Evolutionary conservation across 2,329 filamentous ascomycete species (phyloP).

Genomic region (Talaromyces rugulosus): DNA sequence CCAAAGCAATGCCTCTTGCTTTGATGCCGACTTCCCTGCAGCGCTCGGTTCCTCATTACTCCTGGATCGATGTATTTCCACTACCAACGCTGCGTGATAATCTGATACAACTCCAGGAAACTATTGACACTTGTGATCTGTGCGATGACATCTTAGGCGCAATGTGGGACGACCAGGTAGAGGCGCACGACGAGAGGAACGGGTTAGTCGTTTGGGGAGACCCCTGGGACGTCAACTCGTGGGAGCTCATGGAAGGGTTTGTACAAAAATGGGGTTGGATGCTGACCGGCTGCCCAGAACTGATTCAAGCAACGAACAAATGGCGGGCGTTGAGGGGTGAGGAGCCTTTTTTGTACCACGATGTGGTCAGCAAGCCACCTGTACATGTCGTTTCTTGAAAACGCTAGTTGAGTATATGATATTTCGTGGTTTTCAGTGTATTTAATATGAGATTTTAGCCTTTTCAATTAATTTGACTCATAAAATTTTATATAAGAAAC

Average conservation of each 20-base stretch:
- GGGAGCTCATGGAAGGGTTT: constrained; percentile 26
- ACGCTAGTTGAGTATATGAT: too few species aligned
- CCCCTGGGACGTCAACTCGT: constrained; percentile 25
- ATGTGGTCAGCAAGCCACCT: not conserved
- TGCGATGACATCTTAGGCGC: constrained; percentile 18
- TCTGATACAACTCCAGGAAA: constrained; percentile 15
- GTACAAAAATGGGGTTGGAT: constrained; percentile 24
- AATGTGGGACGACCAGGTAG: constrained; percentile 14
- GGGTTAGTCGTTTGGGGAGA: constrained; percentile 27
- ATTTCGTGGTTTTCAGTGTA: too few species aligned
- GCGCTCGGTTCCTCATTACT: constrained; percentile 19
- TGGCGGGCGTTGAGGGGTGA: constrained; percentile 21
- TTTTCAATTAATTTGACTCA: not conserved
- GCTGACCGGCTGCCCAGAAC: constrained; percentile 21
- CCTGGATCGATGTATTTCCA: constrained; percentile 28
- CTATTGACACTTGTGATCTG: constrained; percentile 22
- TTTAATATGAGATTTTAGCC: too few species aligned
- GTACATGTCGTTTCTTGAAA: too few species aligned
- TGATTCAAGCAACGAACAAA: constrained; percentile 23
- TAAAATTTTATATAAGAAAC: not conserved
- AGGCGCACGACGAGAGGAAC: constrained; percentile 8
- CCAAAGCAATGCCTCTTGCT: not conserved
- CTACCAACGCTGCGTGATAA: constrained; percentile 21
- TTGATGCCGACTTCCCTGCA: constrained; percentile 14
- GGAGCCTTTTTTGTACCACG: not conserved